Evolutionary conservation across 306 rosid genomes (phyloP).

Genomic region (Cyclanthera cordifolia): DNA sequence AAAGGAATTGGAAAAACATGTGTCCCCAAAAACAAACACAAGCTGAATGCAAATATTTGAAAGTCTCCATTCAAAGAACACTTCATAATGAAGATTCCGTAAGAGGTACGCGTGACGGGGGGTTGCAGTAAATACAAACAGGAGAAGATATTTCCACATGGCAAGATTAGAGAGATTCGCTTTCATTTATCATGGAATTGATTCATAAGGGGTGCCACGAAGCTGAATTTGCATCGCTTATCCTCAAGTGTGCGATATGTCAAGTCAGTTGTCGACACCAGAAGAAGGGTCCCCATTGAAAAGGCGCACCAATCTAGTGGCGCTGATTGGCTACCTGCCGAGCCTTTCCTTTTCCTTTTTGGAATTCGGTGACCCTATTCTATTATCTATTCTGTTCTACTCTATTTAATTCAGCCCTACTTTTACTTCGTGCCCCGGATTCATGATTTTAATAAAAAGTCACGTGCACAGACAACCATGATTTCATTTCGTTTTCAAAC

Average conservation of each 20-base stretch:
- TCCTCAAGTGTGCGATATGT: slow-evolving; percentile 17
- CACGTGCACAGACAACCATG: slow-evolving; percentile 68
- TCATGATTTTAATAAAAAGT: slow-evolving; percentile 40
- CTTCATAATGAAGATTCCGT: not conserved
- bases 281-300: slow-evolving; percentile 15
- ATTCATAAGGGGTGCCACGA: not conserved
- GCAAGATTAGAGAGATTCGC: not conserved
- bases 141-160: not conserved
- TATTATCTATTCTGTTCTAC: not conserved
- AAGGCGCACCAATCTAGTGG: slow-evolving; percentile 28
- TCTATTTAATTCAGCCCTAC: slow-evolving; percentile 8
- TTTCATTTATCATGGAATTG: slow-evolving; percentile 1
- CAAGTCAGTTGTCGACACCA: slow-evolving; percentile 32
- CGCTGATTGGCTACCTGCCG: slow-evolving; percentile 28
- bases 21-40: not conserved
- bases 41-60: not conserved
- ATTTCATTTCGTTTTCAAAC: not conserved
- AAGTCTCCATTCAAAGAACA: slow-evolving; percentile 2
- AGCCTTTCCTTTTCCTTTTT: slow-evolving; percentile 13
- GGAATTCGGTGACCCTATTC: slow-evolving; percentile 9
- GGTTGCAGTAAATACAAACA: not conserved
- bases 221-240: not conserved
- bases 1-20: slow-evolving; percentile 2
- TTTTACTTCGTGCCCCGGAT: slow-evolving; percentile 44
- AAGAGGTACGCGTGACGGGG: slow-evolving; percentile 5